Evolutionary conservation across 2,329 filamentous ascomycete species (phyloP).

Genomic region (Calonectria pseudoreteaudii): DNA sequence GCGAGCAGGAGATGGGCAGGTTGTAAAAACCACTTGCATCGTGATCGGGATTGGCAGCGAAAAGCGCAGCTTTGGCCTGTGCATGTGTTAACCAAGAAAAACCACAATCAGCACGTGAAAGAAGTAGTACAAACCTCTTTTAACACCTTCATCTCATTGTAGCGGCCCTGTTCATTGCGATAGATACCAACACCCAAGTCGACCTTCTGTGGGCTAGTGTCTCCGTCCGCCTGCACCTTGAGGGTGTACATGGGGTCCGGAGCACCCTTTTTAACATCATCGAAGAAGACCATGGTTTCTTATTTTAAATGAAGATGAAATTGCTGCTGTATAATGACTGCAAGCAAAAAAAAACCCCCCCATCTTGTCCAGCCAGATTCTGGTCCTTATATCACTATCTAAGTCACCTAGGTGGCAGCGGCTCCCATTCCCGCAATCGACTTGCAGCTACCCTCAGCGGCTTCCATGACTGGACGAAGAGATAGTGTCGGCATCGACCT

Average conservation of each 20-base stretch:
- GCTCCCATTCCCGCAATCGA: conserved; percentile 8
- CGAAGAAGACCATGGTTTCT: conserved; percentile 37
- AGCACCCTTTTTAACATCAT: conserved; percentile 40
- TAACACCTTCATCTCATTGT: conserved; percentile 46
- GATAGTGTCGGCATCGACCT: conserved; percentile 1
- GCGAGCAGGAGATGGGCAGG: neutral
- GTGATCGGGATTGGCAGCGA: conserved; percentile 36
- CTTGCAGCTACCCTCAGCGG: neutral
- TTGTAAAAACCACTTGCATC: conserved; percentile 35
- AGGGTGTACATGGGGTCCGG: conserved; percentile 48
- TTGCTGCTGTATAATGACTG: neutral
- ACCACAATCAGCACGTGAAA: neutral
- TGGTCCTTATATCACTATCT: neutral
- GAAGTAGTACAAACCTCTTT: conserved; percentile 19
- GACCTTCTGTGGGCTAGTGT: conserved; percentile 45
- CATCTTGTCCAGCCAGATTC: neutral
- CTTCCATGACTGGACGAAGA: neutral
- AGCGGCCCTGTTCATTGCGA: conserved; percentile 47
- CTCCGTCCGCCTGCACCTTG: conserved; percentile 46
- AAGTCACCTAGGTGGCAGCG: neutral
- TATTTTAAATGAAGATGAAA: neutral
- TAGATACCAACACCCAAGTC: conserved; percentile 53
- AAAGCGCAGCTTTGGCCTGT: conserved; percentile 40
- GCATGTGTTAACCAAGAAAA: neutral
- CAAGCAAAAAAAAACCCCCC: neutral